These are phyloP conservation scores for Ambrosia artemisiifolia DNA, from an alignment of 129 eudicot species.

Conservation along the genomic window DNA sequence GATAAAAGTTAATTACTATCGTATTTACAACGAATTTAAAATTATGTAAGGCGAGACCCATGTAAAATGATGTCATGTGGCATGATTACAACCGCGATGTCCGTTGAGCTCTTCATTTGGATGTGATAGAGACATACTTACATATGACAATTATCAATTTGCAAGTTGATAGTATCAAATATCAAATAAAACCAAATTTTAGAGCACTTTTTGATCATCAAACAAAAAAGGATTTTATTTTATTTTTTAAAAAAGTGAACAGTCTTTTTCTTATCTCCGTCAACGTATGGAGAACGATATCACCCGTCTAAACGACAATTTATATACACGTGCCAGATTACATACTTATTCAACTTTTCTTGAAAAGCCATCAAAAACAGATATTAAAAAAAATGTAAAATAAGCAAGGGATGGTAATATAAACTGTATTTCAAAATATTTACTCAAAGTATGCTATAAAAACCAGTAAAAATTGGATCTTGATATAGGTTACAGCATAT, in stretches of 20 bases:
- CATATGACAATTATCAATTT: conserved; percentile 5
- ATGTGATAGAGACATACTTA: conserved; percentile 14
- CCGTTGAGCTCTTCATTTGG: conserved; percentile 5
- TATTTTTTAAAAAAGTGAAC: not conserved
- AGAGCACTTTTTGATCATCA: not conserved
- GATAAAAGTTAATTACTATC: not conserved
- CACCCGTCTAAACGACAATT: conserved; percentile 7
- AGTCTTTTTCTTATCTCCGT: conserved; percentile 23
- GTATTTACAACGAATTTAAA: not conserved
- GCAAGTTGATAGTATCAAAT: conserved; percentile 14
- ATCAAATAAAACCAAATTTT: not conserved
- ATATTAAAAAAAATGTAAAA: not conserved
- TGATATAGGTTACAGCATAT: not conserved
- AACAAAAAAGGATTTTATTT: not conserved
- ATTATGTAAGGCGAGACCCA: conserved; percentile 14
- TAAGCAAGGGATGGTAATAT: conserved; percentile 1
- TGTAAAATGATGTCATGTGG: conserved; percentile 22
- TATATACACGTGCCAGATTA: conserved; percentile 3
- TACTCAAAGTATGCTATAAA: not conserved
- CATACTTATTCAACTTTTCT: conserved; percentile 18
- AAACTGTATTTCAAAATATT: not conserved
- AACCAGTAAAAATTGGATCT: not conserved
- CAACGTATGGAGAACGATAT: conserved; percentile 10
- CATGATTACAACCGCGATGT: not conserved
- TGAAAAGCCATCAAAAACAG: not conserved